These are phyloP conservation scores for Cylindrotheca closterium DNA, from an alignment of 108 stramenopile genomes.

Conservation along the genomic window DNA sequence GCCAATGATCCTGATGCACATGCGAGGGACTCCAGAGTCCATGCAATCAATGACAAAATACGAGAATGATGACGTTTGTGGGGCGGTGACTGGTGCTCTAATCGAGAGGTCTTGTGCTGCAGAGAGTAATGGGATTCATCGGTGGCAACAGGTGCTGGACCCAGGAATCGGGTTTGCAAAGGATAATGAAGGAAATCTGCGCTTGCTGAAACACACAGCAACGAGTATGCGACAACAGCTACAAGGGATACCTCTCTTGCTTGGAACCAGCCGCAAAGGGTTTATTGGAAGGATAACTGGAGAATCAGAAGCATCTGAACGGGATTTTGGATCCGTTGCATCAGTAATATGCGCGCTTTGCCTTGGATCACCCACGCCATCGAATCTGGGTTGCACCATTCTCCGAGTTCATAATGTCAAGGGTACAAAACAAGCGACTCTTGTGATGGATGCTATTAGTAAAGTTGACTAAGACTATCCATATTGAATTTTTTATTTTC, in stretches of 20 bases:
- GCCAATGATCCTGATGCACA: slow-evolving; percentile 94
- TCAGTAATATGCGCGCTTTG: slow-evolving; percentile 69
- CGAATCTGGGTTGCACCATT: slow-evolving; percentile 54
- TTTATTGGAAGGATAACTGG: slow-evolving; percentile 85
- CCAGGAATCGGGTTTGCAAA: slow-evolving; percentile 99
- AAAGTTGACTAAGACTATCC: not conserved
- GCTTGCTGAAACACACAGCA: slow-evolving; percentile 57
- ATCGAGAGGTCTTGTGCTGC: slow-evolving; percentile 58
- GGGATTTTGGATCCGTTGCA: slow-evolving; percentile 87
- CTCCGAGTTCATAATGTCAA: slow-evolving; percentile 94
- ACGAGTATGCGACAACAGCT: slow-evolving; percentile 37
- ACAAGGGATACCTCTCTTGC: slow-evolving; percentile 60
- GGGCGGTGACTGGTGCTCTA: slow-evolving; percentile 67
- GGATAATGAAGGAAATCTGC: slow-evolving; percentile 71
- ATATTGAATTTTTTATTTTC: too few species aligned
- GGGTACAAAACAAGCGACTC: slow-evolving; percentile 62
- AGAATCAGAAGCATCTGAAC: slow-evolving; percentile 53
- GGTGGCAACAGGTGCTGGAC: slow-evolving; percentile 90
- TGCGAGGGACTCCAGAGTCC: slow-evolving; percentile 90
- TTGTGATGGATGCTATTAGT: slow-evolving; percentile 76
- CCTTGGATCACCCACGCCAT: slow-evolving; percentile 17
- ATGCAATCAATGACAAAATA: slow-evolving; percentile 84
- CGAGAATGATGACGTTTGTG: slow-evolving; percentile 58
- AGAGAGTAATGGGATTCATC: slow-evolving; percentile 71
- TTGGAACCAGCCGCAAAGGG: slow-evolving; percentile 94